phyloP scores from a whole-genome alignment of 176 grass and related monocot species.

The Oryza glaberrima region DNA sequence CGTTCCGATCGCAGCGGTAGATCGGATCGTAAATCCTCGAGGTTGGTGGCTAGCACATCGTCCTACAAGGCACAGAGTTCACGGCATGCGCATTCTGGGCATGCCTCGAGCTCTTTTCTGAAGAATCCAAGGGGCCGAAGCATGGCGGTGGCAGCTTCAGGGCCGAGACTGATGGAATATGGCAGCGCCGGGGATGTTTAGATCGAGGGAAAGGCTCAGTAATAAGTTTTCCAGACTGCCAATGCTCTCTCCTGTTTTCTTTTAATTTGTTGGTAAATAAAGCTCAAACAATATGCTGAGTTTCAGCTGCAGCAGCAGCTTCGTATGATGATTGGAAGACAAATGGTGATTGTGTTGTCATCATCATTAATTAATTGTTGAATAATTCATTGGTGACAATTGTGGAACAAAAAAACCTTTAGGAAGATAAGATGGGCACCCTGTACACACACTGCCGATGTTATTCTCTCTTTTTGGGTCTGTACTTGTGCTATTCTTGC shows the following conservation, averaged over 20 bases:
- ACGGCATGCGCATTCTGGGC: constrained; percentile 15
- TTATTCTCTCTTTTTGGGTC: not conserved
- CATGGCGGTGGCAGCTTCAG: not conserved
- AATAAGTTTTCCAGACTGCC: not conserved
- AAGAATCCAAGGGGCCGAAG: constrained; percentile 44
- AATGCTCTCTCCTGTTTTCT: not conserved
- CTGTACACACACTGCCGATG: not conserved
- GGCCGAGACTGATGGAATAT: constrained; percentile 36
- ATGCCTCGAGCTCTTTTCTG: constrained; percentile 23
- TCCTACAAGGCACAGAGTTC: constrained; percentile 44
- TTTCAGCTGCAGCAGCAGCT: not conserved
- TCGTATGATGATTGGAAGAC: constrained; percentile 8
- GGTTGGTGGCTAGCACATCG: constrained; percentile 30
- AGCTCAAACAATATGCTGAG: constrained; percentile 41
- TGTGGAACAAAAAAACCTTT: not conserved
- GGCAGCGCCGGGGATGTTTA: not conserved
- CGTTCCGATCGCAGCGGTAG: constrained; percentile 42
- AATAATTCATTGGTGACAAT: not conserved
- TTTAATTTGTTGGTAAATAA: constrained; percentile 26
- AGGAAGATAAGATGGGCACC: not conserved
- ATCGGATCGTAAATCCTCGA: constrained; percentile 58
- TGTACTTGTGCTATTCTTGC: not conserved
- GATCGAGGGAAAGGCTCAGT: constrained; percentile 4
- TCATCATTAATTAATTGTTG: not conserved
- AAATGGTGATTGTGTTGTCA: not conserved